A percentile compares a stretch with the other conserved stretches of the same genome.
These are phyloP conservation scores for Lactifluus piperatus DNA, from an alignment of 768 basidiomycete genomes.

Conservation along the genomic window DNA sequence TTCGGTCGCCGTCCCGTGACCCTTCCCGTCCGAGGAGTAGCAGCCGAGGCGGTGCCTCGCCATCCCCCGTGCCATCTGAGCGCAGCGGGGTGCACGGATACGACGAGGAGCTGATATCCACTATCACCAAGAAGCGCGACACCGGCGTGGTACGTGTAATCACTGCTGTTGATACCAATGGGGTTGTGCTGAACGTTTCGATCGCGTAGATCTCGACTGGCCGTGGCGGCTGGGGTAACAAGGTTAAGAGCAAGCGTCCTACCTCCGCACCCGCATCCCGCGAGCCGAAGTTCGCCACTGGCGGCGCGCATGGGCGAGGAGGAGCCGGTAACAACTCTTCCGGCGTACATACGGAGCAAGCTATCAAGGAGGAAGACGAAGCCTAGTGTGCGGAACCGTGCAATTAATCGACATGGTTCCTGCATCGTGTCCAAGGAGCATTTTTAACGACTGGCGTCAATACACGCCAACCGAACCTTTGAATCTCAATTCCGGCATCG, in stretches of 20 bases:
- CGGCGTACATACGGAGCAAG: constrained; percentile 23
- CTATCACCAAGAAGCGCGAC: neutral
- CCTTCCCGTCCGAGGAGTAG: constrained; percentile 14
- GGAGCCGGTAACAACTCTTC: constrained; percentile 50
- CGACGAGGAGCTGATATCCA: constrained; percentile 25
- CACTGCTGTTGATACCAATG: neutral
- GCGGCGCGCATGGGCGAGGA: constrained; percentile 50
- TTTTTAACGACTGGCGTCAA: neutral
- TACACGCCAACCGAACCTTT: neutral
- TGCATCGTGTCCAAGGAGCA: too few species aligned
- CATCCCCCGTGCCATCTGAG: neutral
- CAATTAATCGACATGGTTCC: too few species aligned
- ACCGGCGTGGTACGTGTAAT: neutral
- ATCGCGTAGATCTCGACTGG: constrained; percentile 39
- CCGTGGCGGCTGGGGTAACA: constrained; percentile 60
- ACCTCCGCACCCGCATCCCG: constrained; percentile 39
- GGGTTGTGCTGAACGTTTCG: neutral
- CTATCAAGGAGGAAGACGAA: constrained; percentile 29
- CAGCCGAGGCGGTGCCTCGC: neutral
- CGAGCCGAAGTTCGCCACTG: too few species aligned
- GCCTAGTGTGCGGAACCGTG: constrained; percentile 32
- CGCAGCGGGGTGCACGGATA: constrained; percentile 19
- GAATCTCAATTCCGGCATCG: neutral
- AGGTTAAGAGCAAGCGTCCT: constrained; percentile 26
- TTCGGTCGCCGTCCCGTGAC: constrained; percentile 68